Percentiles rank a stretch among this genome's conserved stretches.
These are phyloP conservation scores for Monilinia aucupariae DNA, from an alignment of 2,329 filamentous ascomycete genomes.

Conservation along the genomic window DNA sequence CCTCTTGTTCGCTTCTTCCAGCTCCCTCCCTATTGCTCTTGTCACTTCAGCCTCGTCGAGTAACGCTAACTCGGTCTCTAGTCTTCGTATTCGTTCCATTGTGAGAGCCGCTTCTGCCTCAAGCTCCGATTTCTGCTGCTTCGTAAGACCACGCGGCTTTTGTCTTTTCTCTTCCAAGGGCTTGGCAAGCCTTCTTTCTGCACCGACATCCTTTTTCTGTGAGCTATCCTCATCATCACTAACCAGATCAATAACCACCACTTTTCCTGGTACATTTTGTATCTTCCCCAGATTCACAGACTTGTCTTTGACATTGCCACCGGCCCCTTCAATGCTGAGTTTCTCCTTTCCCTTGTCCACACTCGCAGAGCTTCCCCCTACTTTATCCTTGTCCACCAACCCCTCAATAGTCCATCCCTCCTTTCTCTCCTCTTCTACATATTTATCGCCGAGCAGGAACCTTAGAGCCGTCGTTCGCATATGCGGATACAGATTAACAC, in stretches of 20 bases:
- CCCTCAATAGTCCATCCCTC: background rate
- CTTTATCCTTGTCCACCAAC: background rate
- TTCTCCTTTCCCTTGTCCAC: background rate
- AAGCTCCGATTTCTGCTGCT: background rate
- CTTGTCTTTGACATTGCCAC: background rate
- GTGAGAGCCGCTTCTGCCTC: background rate
- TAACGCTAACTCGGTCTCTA: background rate
- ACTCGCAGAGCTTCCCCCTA: no score
- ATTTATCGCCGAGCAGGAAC: background rate
- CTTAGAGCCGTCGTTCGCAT: background rate
- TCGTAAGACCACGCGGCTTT: background rate
- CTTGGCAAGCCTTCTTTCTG: background rate
- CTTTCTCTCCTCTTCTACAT: background rate
- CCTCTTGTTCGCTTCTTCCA: background rate
- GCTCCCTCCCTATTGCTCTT: background rate
- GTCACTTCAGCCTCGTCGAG: background rate
- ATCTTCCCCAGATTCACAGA: background rate
- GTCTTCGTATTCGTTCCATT: background rate
- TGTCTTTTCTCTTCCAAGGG: background rate
- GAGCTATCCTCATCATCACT: background rate
- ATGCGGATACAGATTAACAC: conserved; percentile 1
- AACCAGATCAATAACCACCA: conserved; percentile 1
- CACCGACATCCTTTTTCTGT: no score
- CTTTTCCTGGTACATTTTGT: background rate
- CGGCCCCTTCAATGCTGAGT: background rate